Conservation (phyloP, 768 basidiomycete genomes). For the Amanita polypyramis region DNA sequence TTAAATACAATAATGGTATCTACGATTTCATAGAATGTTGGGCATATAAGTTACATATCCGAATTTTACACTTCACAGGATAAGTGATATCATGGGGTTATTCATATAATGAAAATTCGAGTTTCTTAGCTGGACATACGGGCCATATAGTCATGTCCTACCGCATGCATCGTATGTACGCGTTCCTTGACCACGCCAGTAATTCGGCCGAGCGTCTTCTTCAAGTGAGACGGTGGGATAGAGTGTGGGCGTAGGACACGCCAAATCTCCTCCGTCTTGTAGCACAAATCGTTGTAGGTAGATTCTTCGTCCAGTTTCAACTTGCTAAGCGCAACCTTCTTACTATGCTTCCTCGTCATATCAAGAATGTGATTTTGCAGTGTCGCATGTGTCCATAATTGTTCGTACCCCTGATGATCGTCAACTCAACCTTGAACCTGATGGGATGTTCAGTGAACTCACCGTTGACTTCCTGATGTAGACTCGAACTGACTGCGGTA, state of each 20-base stretch:
- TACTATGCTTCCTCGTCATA: not conserved
- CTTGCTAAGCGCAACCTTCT: not conserved
- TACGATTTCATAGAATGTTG: no score
- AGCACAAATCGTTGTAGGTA: not conserved
- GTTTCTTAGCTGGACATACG: no score
- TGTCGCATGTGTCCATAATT: not conserved
- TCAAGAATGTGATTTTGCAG: slow-evolving; percentile 1
- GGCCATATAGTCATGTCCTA: no score
- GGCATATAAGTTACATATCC: no score
- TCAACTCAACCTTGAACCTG: not conserved
- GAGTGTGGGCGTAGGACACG: not conserved
- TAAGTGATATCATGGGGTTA: no score
- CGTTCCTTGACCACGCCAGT: no score
- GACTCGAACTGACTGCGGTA: not conserved
- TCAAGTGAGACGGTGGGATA: no score
- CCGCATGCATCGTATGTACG: no score
- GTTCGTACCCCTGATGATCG: not conserved
- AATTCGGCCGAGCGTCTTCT: no score
- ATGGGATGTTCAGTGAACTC: not conserved
- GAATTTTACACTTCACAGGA: no score
- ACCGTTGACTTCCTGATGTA: not conserved
- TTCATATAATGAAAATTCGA: no score
- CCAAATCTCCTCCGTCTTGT: not conserved
- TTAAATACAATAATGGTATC: no score
- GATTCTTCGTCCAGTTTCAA: not conserved